Base-by-base conservation (phyloP, 192 early-diverging fungal species). In the Podila epigama region DNA sequence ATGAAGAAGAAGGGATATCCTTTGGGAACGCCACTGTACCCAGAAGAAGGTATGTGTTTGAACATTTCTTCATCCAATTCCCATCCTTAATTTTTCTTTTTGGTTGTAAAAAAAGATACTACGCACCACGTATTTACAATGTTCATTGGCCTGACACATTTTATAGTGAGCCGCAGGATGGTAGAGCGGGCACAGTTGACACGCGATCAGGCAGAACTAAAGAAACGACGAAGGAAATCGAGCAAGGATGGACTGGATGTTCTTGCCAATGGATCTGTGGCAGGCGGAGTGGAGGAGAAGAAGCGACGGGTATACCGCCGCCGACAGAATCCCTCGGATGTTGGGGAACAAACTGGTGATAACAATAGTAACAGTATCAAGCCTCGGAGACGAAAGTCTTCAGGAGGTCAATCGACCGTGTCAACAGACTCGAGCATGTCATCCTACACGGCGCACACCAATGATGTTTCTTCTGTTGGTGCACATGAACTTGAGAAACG, bases 261-360 rank as follows among this genome's bases (percentile, higher is more conserved):
- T 16, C 35, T 18, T 40, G 28, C 12, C 29, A 42, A n/a, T 31
- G 58, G 58, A 20, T 13, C 13, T 10, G 4, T 9, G 22, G 32
- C 31, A 33, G 60, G 40, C 18, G 34, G 37, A 22, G n/a, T n/a
- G n/a, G 70, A 75, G 50, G 70, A 66, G 36, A 66, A 37, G 40
- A 75, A 75, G 66, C 68, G 68, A 39, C 60, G 73, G 10, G 27
- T 66, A 2, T 77, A 77, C 51, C 68, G 68, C 51, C 68, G 68
- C 22, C 57, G 42, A 16, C 41, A 66, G 4, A 60, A 68, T 7
- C 59, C 3, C 7, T 33, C 61, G 7, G 63, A 77, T 13, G 44
- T 18, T 6, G 44, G 25, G 3, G 25, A 48, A n/a, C n/a, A n/a
- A n/a, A n/a, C n/a, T n/a, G n/a, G n/a, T n/a, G n/a, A n/a, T n/a